These are phyloP conservation scores for Colletotrichum tropicicola DNA, from an alignment of 2,329 filamentous ascomycete species.

Conservation along the genomic window DNA sequence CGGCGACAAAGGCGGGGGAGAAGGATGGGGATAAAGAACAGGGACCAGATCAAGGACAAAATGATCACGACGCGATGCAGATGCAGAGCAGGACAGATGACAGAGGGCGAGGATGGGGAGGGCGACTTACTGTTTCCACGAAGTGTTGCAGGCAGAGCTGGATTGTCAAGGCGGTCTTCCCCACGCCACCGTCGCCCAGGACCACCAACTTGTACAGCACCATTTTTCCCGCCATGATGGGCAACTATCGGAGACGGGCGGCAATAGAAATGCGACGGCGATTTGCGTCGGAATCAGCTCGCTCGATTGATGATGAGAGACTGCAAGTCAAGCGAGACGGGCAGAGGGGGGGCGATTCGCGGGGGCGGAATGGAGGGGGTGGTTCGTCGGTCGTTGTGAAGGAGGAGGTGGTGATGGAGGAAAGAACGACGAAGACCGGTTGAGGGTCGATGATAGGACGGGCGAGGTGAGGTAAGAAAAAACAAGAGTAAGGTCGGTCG, in stretches of 20 bases:
- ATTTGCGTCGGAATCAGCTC: background rate
- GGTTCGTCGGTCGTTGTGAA: constrained; percentile 34
- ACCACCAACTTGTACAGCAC: constrained; percentile 96
- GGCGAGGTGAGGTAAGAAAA: constrained; percentile 11
- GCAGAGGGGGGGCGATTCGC: constrained; percentile 21
- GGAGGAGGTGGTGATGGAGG: constrained; percentile 30
- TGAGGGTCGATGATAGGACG: constrained; percentile 27
- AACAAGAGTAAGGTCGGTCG: constrained; percentile 17
- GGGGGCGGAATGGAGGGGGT: constrained; percentile 27
- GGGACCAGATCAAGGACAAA: background rate
- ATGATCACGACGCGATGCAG: background rate
- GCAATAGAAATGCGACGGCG: constrained; percentile 25
- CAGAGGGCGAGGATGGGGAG: constrained; percentile 5
- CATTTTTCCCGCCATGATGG: constrained; percentile 88
- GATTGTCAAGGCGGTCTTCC: constrained; percentile 93
- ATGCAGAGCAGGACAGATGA: background rate
- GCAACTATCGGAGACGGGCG: constrained; percentile 29
- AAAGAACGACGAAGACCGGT: constrained; percentile 26
- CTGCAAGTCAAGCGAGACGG: constrained; percentile 7
- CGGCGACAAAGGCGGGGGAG: constrained; percentile 28
- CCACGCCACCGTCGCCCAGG: constrained; percentile 91
- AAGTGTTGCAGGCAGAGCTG: constrained; percentile 99
- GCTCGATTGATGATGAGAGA: constrained; percentile 22
- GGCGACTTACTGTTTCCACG: constrained; percentile 80
- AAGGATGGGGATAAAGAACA: constrained; percentile 16